phyloP scores from a whole-genome alignment of 2,329 filamentous ascomycete species.

The Fusarium sp. region DNA sequence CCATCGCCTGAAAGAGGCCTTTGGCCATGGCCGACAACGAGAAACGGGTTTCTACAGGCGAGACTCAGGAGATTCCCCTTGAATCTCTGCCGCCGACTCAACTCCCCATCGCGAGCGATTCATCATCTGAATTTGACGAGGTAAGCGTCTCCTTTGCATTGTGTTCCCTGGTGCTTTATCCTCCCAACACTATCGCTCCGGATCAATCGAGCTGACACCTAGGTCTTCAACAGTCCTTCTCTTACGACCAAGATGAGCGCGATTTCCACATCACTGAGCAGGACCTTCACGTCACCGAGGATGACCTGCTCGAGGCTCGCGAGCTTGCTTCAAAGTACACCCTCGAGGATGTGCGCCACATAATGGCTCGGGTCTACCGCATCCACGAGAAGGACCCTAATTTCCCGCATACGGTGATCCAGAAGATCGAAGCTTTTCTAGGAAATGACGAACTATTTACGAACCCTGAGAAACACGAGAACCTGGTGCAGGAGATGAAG shows the following conservation, averaged over 20 bases:
- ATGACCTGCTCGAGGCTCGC: constrained; percentile 61
- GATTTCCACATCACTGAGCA: constrained; percentile 53
- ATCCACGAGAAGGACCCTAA: constrained; percentile 61
- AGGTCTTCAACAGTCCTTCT: constrained; percentile 51
- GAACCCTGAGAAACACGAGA: constrained; percentile 61
- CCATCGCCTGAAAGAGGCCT: constrained; percentile 38
- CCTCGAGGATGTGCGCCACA: constrained; percentile 59
- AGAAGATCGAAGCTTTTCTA: constrained; percentile 58
- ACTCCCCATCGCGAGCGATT: constrained; percentile 35
- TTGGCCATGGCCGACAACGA: constrained; percentile 52
- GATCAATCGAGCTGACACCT: constrained; percentile 20
- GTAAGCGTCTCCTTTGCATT: constrained; percentile 29
- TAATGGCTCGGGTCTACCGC: constrained; percentile 57
- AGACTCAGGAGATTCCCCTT: constrained; percentile 38
- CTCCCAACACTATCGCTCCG: not conserved
- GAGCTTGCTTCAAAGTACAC: constrained; percentile 59
- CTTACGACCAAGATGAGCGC: constrained; percentile 56
- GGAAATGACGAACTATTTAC: constrained; percentile 60
- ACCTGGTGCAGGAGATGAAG: constrained; percentile 67
- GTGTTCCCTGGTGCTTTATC: constrained; percentile 8
- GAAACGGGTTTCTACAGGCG: constrained; percentile 45
- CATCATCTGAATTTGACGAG: constrained; percentile 48
- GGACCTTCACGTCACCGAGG: constrained; percentile 61
- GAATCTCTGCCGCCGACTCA: constrained; percentile 36
- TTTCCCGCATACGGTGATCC: constrained; percentile 56